phyloP scores from a whole-genome alignment of 805 yeast genomes.

The Suhomyces vadensis region DNA sequence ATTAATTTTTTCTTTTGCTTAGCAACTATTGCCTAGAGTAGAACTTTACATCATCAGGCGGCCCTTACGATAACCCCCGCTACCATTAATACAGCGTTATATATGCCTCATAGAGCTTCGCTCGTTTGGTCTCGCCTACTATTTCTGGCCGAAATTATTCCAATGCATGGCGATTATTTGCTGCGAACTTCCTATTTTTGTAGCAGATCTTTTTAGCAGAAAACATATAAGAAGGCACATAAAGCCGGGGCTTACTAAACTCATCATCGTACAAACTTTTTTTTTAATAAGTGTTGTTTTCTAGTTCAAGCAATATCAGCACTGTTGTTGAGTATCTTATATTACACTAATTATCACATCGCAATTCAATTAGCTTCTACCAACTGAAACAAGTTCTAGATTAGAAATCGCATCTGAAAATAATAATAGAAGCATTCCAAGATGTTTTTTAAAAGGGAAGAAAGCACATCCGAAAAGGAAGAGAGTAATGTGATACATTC shows the following conservation, averaged over 20 bases:
- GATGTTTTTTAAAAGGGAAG: neutral
- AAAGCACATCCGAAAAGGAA: neutral
- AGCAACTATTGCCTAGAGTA: no score
- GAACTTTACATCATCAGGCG: neutral
- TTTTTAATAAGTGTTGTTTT: no score
- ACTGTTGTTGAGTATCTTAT: no score
- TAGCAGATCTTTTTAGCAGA: neutral
- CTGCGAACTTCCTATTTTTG: neutral
- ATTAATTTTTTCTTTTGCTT: no score
- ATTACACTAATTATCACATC: no score
- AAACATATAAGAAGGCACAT: constrained; percentile 1
- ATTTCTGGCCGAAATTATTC: neutral
- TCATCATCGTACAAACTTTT: no score
- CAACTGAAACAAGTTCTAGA: no score
- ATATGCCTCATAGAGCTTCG: neutral
- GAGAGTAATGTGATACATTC: neutral
- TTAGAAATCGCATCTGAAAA: no score
- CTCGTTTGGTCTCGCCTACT: neutral
- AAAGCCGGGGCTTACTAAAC: no score
- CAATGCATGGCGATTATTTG: neutral
- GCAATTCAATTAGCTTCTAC: no score
- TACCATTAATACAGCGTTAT: neutral
- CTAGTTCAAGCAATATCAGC: no score
- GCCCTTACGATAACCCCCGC: neutral
- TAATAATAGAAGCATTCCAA: no score